Evolutionary conservation across 495 filamentous ascomycete species (phyloP).

Genomic region (Margaritispora aquatica): DNA sequence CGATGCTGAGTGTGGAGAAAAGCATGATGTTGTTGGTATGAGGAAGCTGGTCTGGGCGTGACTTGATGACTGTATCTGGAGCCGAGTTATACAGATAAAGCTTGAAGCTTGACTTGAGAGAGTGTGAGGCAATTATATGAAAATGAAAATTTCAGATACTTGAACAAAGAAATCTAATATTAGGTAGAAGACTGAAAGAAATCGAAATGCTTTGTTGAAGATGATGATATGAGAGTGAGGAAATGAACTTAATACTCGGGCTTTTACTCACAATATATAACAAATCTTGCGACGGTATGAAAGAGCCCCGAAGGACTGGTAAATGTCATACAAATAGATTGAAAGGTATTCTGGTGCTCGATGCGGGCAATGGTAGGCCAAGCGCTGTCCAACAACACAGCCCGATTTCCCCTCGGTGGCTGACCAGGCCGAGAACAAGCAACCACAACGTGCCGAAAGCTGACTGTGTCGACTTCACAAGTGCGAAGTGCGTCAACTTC

Average conservation of each 20-base stretch:
- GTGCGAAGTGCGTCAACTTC: no score
- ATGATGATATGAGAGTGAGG: not conserved
- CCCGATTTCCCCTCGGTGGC: not conserved
- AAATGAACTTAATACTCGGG: not conserved
- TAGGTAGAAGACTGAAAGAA: not conserved
- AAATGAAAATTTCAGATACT: not conserved
- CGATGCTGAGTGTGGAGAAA: conserved; percentile 5
- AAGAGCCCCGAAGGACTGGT: not conserved
- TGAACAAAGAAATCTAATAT: not conserved
- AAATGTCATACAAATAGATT: not conserved
- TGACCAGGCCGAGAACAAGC: no score
- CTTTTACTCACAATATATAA: not conserved
- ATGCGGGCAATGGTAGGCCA: not conserved
- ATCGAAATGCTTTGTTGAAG: not conserved
- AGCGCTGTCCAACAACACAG: not conserved
- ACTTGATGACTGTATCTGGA: not conserved
- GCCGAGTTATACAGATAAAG: not conserved
- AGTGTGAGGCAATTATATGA: not conserved
- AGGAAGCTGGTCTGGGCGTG: not conserved
- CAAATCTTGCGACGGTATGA: not conserved
- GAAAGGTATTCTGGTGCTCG: not conserved
- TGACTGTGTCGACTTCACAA: no score
- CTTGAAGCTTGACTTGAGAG: not conserved
- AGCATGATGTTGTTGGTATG: conserved; percentile 5
- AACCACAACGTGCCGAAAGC: no score